Conservation (phyloP, 768 basidiomycete genomes). For the Russula foetens region DNA sequence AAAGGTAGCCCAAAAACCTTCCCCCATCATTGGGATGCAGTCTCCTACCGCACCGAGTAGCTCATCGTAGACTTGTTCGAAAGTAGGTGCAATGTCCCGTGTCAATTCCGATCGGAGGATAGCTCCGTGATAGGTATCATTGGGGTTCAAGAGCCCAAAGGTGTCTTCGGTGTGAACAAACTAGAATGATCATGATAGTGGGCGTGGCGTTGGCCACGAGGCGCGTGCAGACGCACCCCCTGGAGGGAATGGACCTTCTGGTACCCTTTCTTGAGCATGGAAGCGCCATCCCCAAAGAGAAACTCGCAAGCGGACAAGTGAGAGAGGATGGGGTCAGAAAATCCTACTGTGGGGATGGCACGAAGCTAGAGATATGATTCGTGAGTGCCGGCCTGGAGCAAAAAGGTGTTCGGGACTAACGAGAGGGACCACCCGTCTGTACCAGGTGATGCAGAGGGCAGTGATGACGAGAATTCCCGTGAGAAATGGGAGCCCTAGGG, state of each 20-base stretch:
- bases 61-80: conserved; percentile 39
- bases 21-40: conserved; percentile 25
- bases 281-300: not conserved
- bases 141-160: conserved; percentile 27
- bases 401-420: not conserved
- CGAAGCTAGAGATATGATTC: not conserved
- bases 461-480: not conserved
- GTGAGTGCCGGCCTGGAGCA: not conserved
- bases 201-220: not conserved
- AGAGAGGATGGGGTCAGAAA: conserved; percentile 24
- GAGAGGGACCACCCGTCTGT: not conserved
- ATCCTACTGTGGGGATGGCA: conserved; percentile 27
- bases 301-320: conserved; percentile 14
- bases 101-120: conserved; percentile 28
- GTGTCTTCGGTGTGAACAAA: conserved; percentile 31
- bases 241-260: conserved; percentile 17
- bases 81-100: conserved; percentile 32
- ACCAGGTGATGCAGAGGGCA: not conserved
- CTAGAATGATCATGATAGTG: conserved; percentile 22
- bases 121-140: conserved; percentile 28
- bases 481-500: not conserved
- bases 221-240: conserved; percentile 27
- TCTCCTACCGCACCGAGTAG: conserved; percentile 34
- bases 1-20: conserved; percentile 10
- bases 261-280: not conserved